Base-by-base conservation (phyloP, 768 basidiomycete species). In the Sporobolomyces pararoseus region DNA sequence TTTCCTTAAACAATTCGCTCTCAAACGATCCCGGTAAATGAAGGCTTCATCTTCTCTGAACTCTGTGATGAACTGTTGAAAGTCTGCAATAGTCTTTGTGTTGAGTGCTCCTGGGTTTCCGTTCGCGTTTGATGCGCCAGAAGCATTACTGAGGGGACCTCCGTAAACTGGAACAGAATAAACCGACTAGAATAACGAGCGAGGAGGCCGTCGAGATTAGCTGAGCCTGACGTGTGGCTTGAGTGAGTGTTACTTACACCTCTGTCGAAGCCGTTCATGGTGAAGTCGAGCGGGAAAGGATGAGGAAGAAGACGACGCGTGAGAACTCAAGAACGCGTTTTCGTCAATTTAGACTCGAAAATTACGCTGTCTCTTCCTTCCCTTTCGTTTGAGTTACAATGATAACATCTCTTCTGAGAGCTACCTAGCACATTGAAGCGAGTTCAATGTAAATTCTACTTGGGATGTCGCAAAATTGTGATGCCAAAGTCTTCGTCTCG, bases 1-100 rank as follows among this genome's bases (percentile, higher is more conserved):
- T 78, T 93, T 93, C 72, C 95, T 79, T 19, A 98, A 84, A 39
- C 98, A 81, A 78, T 93, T 95, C 53, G 87, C 90, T 25, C 94
- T 86, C 34, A 98, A 82, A 73, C 89, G 89, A 77, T 99, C 96
- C 34, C 73, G 69, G 64, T 74, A 74, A n/a, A 71, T 37, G 69
- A 74, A 74, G 2, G 63, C 52, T 27, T 65, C 73, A 49, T 65
- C 53, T 46, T 71, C 73, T 25, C 71, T 49, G 73, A 74, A 74
- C 59, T 65, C 59, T 59, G 59, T 62, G 54, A 74, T 47, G 57
- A 74, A 74, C 61, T 67, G 47, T 42, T 74, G 58, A 47, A 71
- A 65, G 37, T 67, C 53, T 13, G 52, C 59, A 49, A 74, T 74
- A n/a, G 66, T 71, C 47, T 61, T 31, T 0, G 70, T 71, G 66